Evolutionary conservation across 306 rosid species (phyloP), one percentile per base, ranked within the genome.

Genomic region (Citrullus colocynthis): DNA sequence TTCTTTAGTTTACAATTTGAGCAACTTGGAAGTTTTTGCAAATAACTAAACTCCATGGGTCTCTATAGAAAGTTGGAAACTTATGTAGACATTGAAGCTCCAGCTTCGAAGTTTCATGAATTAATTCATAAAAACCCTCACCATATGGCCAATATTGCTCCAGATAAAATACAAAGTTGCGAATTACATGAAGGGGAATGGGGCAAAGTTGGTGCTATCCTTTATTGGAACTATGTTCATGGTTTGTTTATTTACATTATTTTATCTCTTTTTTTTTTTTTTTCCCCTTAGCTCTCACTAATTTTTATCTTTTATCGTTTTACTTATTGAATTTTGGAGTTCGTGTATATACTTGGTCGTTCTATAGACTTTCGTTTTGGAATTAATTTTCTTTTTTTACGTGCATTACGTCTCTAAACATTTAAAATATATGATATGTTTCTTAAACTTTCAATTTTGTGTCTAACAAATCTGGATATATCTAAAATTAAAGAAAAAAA

Each of bases 151-250:
- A 39, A 67, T 7, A 8, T 42, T 1, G 5, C 18, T 0, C 0
- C 20, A 0, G 54, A 78, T 4, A 78, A 36, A 24, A 5, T 78
- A 11, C 80, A 78, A 54, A 9, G 62, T 14, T n/a, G 34, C 2
- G 74, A 78, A 34, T 2, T 78, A 32, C 80, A 62, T 0, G n/a
- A 78, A 63, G 80, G 80, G 0, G 80, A 78, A 18, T 78, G 80
- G 80, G 80, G 74, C 49, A 45, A 57, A 24, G 62, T 44, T 18
- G 74, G 80, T 1, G 45, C 80, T 4, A n/a, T 62, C 17, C 5
- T 78, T 61, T 21, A 4, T 18, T 78, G 74, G 80, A 62, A 63
- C 9, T 78, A 78, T 6, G 28, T 17, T 62, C 80, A 44, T 32
- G 80, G 80, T 78, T 75, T 32, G 70, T 63, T 63, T 5, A 7